phyloP scores from a whole-genome alignment of 2,329 filamentous ascomycete genomes.

The Lachnellula occidentalis region DNA sequence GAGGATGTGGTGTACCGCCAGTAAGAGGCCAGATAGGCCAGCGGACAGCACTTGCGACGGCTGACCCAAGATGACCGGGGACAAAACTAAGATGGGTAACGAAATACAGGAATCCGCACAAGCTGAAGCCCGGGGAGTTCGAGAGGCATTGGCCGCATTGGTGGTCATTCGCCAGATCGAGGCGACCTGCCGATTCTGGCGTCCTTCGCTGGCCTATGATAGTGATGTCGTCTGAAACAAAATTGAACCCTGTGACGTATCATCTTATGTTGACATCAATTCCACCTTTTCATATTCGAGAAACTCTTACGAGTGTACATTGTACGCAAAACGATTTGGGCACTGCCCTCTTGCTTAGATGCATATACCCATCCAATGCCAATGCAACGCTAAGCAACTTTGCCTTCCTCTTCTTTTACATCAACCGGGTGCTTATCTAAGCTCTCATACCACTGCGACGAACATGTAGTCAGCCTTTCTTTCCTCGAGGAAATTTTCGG shows the following conservation, averaged over 20 bases:
- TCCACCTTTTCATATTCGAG: neutral
- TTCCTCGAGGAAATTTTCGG: neutral
- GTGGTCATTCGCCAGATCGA: neutral
- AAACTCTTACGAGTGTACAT: neutral
- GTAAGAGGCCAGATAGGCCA: neutral
- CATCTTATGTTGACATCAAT: neutral
- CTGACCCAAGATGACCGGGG: neutral
- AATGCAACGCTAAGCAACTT: neutral
- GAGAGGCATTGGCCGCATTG: too few species aligned
- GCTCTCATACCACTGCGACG: slow-evolving; percentile 41
- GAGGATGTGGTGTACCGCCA: neutral
- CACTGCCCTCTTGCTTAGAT: too few species aligned
- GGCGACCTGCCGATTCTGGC: neutral
- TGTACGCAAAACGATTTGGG: neutral
- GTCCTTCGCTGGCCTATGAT: neutral
- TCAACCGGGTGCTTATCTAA: slow-evolving; percentile 43
- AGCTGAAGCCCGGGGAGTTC: neutral
- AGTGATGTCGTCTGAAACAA: neutral
- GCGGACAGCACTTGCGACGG: neutral
- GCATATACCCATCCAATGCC: neutral
- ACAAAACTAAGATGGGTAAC: neutral
- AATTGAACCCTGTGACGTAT: neutral
- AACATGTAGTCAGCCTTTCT: neutral
- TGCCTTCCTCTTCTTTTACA: slow-evolving; percentile 17
- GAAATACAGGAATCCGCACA: neutral